A percentile compares a stretch with the other conserved stretches of the same genome.
phyloP scores from a whole-genome alignment of 176 grass and related monocot genomes.

The Poa annua region DNA sequence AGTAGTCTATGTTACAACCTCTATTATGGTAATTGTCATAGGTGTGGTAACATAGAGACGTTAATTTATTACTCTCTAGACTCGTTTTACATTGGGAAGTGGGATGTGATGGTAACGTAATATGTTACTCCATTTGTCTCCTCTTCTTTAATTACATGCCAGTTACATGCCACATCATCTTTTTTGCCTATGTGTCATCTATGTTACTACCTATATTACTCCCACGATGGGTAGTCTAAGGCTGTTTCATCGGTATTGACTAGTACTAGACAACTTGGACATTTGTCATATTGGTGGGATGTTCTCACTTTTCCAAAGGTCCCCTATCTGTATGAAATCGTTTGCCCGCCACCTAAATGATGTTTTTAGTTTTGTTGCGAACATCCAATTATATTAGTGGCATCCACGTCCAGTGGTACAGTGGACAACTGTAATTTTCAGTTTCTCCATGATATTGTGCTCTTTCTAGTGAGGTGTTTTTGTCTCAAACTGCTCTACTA shows the following conservation, averaged over 20 bases:
- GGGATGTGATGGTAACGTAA: no score
- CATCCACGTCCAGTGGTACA: neutral
- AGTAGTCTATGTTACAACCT: no score
- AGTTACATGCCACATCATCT: no score
- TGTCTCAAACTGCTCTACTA: neutral
- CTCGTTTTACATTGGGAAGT: no score
- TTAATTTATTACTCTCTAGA: no score
- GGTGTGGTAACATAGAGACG: no score
- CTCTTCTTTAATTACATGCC: no score
- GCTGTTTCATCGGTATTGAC: slow-evolving; percentile 3
- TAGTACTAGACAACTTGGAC: neutral
- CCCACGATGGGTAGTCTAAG: neutral
- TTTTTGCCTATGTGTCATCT: no score
- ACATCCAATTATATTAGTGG: slow-evolving; percentile 7
- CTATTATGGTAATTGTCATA: no score
- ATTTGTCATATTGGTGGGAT: neutral
- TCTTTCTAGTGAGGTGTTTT: neutral
- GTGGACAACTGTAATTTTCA: neutral
- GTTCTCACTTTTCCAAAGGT: neutral
- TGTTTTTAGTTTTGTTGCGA: neutral
- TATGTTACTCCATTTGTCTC: no score
- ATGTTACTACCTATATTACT: no score
- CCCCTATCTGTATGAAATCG: neutral
- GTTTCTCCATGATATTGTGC: neutral
- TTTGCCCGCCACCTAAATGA: neutral